Evolutionary conservation across 2,329 filamentous ascomycete species (phyloP).

Genomic region (Calonectria pteridis): DNA sequence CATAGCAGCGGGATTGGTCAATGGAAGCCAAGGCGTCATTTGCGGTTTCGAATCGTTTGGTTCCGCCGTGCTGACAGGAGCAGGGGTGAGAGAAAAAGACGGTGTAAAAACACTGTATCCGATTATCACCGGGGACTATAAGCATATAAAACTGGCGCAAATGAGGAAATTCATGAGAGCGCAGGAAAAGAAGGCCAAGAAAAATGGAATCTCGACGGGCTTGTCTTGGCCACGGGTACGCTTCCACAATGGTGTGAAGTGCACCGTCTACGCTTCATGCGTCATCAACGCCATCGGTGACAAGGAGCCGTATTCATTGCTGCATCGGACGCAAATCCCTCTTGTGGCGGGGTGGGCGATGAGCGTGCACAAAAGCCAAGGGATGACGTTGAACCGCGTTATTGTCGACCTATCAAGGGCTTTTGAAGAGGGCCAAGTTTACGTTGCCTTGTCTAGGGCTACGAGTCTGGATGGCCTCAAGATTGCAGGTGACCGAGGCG

Average conservation of each 20-base stretch:
- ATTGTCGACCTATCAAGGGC: conserved; percentile 64
- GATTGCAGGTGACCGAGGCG: conserved; percentile 16
- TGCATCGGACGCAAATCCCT: conserved; percentile 72
- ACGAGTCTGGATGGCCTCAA: conserved; percentile 34
- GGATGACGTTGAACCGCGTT: conserved; percentile 71
- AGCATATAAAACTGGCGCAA: conserved; percentile 3
- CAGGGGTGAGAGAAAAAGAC: neutral
- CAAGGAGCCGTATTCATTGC: conserved; percentile 58
- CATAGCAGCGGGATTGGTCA: conserved; percentile 24
- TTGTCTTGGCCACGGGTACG: conserved; percentile 51
- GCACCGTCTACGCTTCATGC: conserved; percentile 65
- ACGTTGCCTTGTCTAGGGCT: conserved; percentile 57
- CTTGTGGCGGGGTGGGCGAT: conserved; percentile 72
- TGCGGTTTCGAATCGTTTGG: conserved; percentile 32
- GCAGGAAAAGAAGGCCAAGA: neutral
- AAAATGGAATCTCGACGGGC: neutral
- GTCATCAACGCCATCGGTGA: conserved; percentile 61
- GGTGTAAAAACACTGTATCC: neutral
- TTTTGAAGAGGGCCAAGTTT: conserved; percentile 71
- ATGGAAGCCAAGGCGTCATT: conserved; percentile 45
- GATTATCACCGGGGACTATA: conserved; percentile 17
- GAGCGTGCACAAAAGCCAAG: conserved; percentile 73
- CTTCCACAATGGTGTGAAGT: conserved; percentile 61
- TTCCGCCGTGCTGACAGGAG: neutral
- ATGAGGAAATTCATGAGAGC: conserved; percentile 25